Evolutionary conservation across 2,329 filamentous ascomycete species (phyloP), one percentile per base, ranked within the genome.

Genomic region (Knoxdaviesia capensis): DNA sequence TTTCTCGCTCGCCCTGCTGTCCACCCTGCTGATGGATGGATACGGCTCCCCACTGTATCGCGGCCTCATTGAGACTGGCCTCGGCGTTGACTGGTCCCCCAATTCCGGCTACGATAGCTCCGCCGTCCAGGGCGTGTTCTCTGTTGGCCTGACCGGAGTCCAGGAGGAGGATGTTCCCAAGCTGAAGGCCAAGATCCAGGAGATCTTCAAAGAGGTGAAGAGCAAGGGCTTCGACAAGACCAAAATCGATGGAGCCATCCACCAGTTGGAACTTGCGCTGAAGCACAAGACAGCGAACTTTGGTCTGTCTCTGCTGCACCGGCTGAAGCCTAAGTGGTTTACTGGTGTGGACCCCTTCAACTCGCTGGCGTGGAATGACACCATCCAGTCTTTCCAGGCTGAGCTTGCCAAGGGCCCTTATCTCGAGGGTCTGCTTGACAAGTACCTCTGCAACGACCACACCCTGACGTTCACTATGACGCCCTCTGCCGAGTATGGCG

Each of bases 251-350:
- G 90, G 90, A 3, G 81, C 92, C 48, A 68, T 98, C 42, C 90
- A 98, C 57, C 88, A 96, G 57, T 63, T 96, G 4, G 90, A 98
- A 56, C 69, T 98, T n/a, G 71, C 78, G 0, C 63, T 96, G 40
- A 94, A 94, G 61, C 86, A 98, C 63, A 96, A 96, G 66, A 94
- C 86, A 1, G 84, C 90, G 43, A 86, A 81, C 52, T 98, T 98
- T 54, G 90, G 90, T 9, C 84, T 94, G 68, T 78, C 79, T 11
- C 72, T 96, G 42, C 74, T 98, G 59, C 84, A 94, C 51, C 76
- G 88, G 36, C 68, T 94, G 6, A 83, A 93, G 54, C 80, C 85
- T 2, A 79, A 81, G 45, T 98, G 90, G 90, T 96, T 98, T 60
- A 92, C 90, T 44, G 90, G 88, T 5, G 77, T 86, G 4, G 84